phyloP scores from a whole-genome alignment of 2,329 filamentous ascomycete genomes.

The Xylariomycetidae sp. region DNA sequence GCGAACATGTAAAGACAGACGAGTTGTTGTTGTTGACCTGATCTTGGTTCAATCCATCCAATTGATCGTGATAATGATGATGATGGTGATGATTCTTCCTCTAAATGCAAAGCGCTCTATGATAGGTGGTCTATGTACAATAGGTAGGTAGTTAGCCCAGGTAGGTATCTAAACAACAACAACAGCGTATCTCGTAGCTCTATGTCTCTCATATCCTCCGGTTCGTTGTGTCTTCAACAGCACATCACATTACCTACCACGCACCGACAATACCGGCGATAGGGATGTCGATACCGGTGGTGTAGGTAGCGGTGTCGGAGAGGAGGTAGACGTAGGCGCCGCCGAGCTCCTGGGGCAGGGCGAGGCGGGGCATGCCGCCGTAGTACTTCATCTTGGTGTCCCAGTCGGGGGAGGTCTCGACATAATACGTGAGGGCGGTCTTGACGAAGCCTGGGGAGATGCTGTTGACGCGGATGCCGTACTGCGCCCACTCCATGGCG shows the following conservation, averaged over 20 bases:
- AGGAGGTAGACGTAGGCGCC: slow-evolving; percentile 52
- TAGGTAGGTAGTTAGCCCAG: no score
- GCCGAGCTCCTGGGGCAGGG: slow-evolving; percentile 46
- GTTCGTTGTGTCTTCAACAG: no score
- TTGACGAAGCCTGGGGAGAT: slow-evolving; percentile 38
- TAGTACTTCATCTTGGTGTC: slow-evolving; percentile 52
- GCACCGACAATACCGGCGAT: slow-evolving; percentile 31
- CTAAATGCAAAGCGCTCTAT: no score
- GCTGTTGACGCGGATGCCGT: slow-evolving; percentile 40
- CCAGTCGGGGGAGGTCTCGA: slow-evolving; percentile 48
- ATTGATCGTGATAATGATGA: no score
- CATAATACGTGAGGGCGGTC: slow-evolving; percentile 43
- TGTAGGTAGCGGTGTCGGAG: slow-evolving; percentile 46
- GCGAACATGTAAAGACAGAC: no score
- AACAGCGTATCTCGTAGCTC: no score
- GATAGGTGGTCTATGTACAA: no score
- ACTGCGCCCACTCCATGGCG: slow-evolving; percentile 42
- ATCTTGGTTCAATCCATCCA: no score
- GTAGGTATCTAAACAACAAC: no score
- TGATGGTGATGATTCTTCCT: no score
- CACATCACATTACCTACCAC: slow-evolving; percentile 13
- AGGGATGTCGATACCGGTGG: slow-evolving; percentile 44
- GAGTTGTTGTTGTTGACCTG: no score
- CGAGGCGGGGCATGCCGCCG: slow-evolving; percentile 49
- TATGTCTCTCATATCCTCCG: no score